A percentile compares a stretch with the other conserved stretches of the same genome.
Evolutionary conservation across 2,329 filamentous ascomycete species (phyloP).

Genomic region (Ustulina deusta): DNA sequence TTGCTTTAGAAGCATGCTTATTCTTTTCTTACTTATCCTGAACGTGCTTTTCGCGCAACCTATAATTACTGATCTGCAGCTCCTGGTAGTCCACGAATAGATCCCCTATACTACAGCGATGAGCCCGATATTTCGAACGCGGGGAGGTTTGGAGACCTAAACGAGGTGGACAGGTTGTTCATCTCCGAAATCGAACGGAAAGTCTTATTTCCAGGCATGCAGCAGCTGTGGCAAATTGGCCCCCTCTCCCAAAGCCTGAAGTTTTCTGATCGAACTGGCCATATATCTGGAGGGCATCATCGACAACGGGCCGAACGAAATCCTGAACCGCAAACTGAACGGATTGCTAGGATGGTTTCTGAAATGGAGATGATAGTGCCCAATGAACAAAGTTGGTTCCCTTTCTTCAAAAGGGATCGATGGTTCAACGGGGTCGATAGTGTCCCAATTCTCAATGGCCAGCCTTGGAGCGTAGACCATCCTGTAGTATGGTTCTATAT

Average conservation of each 20-base stretch:
- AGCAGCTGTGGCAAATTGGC: slow-evolving; percentile 16
- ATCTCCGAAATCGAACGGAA: background rate
- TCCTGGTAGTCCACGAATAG: slow-evolving; percentile 16
- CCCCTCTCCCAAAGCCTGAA: background rate
- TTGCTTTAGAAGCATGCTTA: background rate
- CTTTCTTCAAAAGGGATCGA: slow-evolving; percentile 22
- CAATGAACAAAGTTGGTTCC: slow-evolving; percentile 16
- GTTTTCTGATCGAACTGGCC: background rate
- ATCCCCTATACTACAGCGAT: slow-evolving; percentile 17
- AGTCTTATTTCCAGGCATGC: background rate
- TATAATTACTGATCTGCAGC: background rate
- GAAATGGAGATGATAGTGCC: slow-evolving; percentile 2
- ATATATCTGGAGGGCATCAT: slow-evolving; percentile 22
- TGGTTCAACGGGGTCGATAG: slow-evolving; percentile 9
- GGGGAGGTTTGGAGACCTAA: background rate
- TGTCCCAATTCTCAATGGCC: background rate
- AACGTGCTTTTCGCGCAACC: background rate
- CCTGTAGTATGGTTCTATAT: slow-evolving; percentile 11
- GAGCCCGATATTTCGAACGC: background rate
- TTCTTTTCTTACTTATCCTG: no score
- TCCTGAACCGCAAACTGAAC: no score
- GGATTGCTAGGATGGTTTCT: background rate
- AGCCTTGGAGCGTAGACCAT: slow-evolving; percentile 22
- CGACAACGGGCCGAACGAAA: background rate
- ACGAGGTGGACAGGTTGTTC: slow-evolving; percentile 15